phyloP scores from a whole-genome alignment of 768 basidiomycete species.

The Chalciporus chontae region DNA sequence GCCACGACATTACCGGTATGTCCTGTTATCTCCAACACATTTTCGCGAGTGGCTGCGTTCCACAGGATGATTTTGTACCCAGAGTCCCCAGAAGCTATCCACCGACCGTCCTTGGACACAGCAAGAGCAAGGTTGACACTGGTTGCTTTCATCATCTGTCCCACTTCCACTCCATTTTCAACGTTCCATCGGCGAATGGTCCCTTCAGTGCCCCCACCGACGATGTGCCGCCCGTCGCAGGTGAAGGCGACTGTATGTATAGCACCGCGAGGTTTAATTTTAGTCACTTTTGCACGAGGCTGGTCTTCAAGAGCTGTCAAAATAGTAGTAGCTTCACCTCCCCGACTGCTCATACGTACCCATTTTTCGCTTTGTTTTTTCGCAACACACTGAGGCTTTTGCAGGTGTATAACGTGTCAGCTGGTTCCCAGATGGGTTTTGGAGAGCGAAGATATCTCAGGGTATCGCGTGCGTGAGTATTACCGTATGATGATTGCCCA shows the following conservation, averaged over 20 bases:
- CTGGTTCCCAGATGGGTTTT: too few relatives aligned
- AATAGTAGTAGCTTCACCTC: background rate
- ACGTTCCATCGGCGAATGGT: slow-evolving; percentile 4
- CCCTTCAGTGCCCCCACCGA: slow-evolving; percentile 2
- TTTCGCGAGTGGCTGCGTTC: slow-evolving; percentile 4
- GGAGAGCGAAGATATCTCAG: too few relatives aligned
- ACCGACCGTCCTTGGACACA: slow-evolving; percentile 8
- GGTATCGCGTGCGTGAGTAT: too few relatives aligned
- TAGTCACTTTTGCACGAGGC: background rate
- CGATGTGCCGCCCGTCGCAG: slow-evolving; percentile 1
- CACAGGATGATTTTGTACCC: slow-evolving; percentile 7
- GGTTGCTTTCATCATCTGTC: background rate
- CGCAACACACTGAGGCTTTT: too few relatives aligned
- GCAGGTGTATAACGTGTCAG: too few relatives aligned
- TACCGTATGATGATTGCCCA: too few relatives aligned
- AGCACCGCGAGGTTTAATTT: slow-evolving; percentile 2
- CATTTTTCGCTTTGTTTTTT: background rate
- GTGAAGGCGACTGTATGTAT: slow-evolving; percentile 5
- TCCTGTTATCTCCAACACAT: background rate
- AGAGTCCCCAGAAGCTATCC: slow-evolving; percentile 2
- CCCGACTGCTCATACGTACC: background rate
- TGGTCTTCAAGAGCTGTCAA: background rate
- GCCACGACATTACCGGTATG: background rate
- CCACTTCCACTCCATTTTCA: slow-evolving; percentile 1
- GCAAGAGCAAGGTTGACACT: background rate